Evolutionary conservation across 1,284 basidiomycete genomes (phyloP), one percentile per base, ranked within the genome.

Genomic region (Phlebopus sp.): DNA sequence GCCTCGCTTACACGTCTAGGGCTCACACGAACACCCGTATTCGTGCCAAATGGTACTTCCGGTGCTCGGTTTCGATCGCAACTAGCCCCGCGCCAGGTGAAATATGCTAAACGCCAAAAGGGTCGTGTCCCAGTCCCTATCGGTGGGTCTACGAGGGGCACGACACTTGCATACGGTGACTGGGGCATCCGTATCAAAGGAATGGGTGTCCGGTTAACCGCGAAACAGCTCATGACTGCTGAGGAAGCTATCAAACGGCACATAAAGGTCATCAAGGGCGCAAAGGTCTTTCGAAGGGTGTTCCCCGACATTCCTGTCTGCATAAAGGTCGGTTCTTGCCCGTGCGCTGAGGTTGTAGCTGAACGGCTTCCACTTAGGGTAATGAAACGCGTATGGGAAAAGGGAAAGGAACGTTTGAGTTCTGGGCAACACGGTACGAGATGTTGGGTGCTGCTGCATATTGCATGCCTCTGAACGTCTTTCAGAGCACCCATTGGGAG

Each of bases 311-410:
- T 97, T 48, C 94, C 96, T 2, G 93, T 99, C 49, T 97, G 95
- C 73, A 87, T 98, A 49, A 98, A 99, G 83, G 90, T 89, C 52
- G 43, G 74, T 62, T 13, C 15, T 31, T 37, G 1, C 11, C 10
- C 23, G 13, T 32, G 15, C 5, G 4, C 30, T 2, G 15, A 7
- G 2, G 10, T 6, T 5, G 9, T 23, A 18, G 17, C n/a, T 59
- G 17, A 65, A 11, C 6, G 27, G 7, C 2, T n/a, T 37, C 40
- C 39, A 14, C 19, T 7, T 48, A 92, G 89, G 96, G 96, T 46
- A 98, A 97, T 63, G 96, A 99, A 69, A 97, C 95, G 6, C 90
- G 97, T 81, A 99, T 99, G 97, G 96, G 96, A 39, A 98, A 98
- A 71, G 97, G 97, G 50, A 99, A 99, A 70, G 97, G 97, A 40